Conservation (phyloP, 345 rosid species). For the Salix brachista region DNA sequence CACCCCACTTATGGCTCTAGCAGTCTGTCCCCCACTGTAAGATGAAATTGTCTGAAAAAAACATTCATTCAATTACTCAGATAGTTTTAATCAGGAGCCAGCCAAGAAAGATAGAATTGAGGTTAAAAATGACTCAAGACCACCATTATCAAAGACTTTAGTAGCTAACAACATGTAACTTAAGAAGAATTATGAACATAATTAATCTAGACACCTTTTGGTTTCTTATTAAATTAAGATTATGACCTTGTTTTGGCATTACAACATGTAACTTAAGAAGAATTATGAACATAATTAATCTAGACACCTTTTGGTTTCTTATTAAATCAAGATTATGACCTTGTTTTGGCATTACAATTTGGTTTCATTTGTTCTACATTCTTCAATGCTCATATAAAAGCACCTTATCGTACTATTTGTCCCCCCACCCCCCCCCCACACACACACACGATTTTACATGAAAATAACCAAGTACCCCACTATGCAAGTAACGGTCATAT, state of each 20-base stretch:
- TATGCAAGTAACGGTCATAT: conserved; percentile 55
- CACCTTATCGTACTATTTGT: neutral
- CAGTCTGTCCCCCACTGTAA: conserved; percentile 43
- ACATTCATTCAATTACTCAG: conserved; percentile 8
- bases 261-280: neutral
- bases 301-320: neutral
- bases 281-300: neutral
- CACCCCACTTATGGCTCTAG: conserved; percentile 38
- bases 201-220: neutral
- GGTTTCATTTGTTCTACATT: neutral
- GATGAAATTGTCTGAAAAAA: conserved; percentile 45
- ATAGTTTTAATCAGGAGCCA: neutral
- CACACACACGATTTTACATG: no score
- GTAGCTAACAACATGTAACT: neutral
- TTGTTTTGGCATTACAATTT: neutral
- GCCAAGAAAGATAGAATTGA: neutral
- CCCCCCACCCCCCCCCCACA: neutral
- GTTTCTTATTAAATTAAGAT: neutral
- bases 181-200: neutral
- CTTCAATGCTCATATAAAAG: neutral
- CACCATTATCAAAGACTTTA: neutral
- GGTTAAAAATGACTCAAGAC: neutral
- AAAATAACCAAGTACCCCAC: conserved; percentile 29
- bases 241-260: neutral
- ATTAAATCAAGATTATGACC: neutral